phyloP scores from a whole-genome alignment of 306 rosid species.

The Cercis canadensis region DNA sequence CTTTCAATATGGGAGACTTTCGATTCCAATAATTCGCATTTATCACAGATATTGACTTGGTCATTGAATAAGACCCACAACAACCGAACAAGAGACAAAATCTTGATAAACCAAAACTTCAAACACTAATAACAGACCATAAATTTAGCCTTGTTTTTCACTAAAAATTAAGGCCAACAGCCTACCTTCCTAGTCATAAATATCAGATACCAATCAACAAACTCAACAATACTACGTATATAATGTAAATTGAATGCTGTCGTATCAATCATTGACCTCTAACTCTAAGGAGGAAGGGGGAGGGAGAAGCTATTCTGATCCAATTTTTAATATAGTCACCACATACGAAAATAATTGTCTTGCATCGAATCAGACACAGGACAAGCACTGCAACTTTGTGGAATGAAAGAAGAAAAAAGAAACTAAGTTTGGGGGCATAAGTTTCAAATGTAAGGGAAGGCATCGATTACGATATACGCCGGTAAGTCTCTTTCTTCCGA shows the following conservation, averaged over 20 bases:
- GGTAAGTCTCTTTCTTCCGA: conserved; percentile 33
- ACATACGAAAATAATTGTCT: not conserved
- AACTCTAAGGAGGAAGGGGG: conserved; percentile 23
- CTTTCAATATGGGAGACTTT: conserved; percentile 34
- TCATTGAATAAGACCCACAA: conserved; percentile 51
- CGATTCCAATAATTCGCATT: conserved; percentile 42
- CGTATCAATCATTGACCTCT: conserved; percentile 13
- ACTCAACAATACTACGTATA: conserved; percentile 8
- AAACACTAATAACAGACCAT: conserved; percentile 22
- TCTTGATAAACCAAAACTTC: conserved; percentile 36
- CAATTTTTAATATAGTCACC: not conserved
- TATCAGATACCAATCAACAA: conserved; percentile 34
- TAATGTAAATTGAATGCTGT: not conserved
- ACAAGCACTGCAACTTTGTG: not conserved
- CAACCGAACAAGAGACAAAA: conserved; percentile 41
- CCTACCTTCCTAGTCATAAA: conserved; percentile 50
- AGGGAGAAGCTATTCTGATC: conserved; percentile 10
- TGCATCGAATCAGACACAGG: not conserved
- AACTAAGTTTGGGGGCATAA: not conserved
- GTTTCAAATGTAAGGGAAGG: conserved; percentile 27
- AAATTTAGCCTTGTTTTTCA: conserved; percentile 18
- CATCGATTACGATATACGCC: conserved; percentile 23
- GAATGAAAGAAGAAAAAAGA: not conserved
- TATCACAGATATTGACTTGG: conserved; percentile 38
- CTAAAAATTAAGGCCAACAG: conserved; percentile 39